Evolutionary conservation across 352 stramenopile species (phyloP).

Genomic region (Phytophthora ramorum): DNA sequence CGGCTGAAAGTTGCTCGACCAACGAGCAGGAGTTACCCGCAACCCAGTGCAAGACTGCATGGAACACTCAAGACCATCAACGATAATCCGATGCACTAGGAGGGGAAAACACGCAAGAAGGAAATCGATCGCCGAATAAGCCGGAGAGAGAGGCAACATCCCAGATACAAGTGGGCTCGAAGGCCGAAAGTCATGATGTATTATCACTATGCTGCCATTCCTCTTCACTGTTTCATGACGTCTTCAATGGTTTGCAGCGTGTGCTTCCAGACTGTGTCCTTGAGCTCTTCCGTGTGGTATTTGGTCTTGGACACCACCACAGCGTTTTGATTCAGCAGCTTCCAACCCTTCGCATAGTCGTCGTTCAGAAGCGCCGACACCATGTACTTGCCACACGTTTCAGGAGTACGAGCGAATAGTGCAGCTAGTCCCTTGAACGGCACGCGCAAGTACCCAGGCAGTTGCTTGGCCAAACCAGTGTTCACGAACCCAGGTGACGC

Average conservation of each 20-base stretch:
- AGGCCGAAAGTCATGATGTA: no score
- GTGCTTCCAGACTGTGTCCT: slow-evolving; percentile 31
- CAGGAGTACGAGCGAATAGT: slow-evolving; percentile 18
- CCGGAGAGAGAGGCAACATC: no score
- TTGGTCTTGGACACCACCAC: slow-evolving; percentile 21
- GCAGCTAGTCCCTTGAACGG: slow-evolving; percentile 11
- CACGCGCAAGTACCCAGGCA: slow-evolving; percentile 18
- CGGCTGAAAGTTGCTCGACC: slow-evolving; percentile 28
- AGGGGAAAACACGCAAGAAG: no score
- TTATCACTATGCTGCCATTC: not conserved
- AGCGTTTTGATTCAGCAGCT: slow-evolving; percentile 27
- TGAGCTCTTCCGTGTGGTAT: slow-evolving; percentile 30
- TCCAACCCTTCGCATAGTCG: slow-evolving; percentile 29
- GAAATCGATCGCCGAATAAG: no score
- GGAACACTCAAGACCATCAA: no score
- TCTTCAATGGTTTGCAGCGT: slow-evolving; percentile 23
- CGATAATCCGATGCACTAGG: no score
- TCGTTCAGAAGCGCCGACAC: slow-evolving; percentile 24
- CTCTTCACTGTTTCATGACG: slow-evolving; percentile 22
- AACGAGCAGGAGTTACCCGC: not conserved
- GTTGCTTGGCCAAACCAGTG: slow-evolving; percentile 14
- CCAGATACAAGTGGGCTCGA: no score
- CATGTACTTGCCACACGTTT: slow-evolving; percentile 28
- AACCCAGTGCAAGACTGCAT: no score
- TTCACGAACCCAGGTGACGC: slow-evolving; percentile 23